Conservation (phyloP, 75 land plant genomes). For the Pinus tabuliformis region DNA sequence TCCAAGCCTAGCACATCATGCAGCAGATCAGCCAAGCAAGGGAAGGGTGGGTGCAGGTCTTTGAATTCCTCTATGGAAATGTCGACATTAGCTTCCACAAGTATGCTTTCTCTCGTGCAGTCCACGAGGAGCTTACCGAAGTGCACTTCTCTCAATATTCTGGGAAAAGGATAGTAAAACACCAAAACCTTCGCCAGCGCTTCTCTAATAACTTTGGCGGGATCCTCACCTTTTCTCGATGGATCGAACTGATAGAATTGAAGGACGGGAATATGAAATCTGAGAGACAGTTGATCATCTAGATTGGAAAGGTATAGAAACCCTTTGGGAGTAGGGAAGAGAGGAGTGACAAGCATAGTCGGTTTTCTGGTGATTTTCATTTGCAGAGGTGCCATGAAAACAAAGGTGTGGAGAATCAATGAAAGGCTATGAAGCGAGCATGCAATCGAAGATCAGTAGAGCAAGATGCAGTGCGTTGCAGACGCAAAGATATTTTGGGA, state of each 20-base stretch:
- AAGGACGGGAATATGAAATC: not conserved
- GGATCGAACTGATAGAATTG: conserved; percentile 17
- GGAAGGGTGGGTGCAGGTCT: conserved; percentile 28
- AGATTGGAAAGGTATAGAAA: too few species aligned
- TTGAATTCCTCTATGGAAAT: conserved; percentile 21
- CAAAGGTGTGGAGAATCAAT: too few species aligned
- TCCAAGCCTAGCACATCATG: conserved; percentile 19
- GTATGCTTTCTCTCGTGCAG: conserved; percentile 52
- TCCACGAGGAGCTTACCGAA: conserved; percentile 40
- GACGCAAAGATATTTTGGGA: too few species aligned
- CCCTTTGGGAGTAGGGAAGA: too few species aligned
- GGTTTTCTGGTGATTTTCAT: too few species aligned
- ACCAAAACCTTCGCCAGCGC: conserved; percentile 44
- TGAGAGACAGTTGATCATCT: not conserved
- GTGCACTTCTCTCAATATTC: conserved; percentile 35
- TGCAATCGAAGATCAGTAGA: too few species aligned
- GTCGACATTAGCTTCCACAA: conserved; percentile 45
- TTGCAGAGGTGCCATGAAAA: too few species aligned
- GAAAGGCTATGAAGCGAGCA: too few species aligned
- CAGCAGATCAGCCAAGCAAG: conserved; percentile 26
- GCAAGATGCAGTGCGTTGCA: too few species aligned
- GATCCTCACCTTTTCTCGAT: conserved; percentile 19
- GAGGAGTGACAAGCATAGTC: too few species aligned
- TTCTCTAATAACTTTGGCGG: conserved; percentile 23
- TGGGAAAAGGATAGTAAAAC: conserved; percentile 59